Evolutionary conservation across 176 grass and related monocot species (phyloP).

Genomic region (Eleusine coracana): DNA sequence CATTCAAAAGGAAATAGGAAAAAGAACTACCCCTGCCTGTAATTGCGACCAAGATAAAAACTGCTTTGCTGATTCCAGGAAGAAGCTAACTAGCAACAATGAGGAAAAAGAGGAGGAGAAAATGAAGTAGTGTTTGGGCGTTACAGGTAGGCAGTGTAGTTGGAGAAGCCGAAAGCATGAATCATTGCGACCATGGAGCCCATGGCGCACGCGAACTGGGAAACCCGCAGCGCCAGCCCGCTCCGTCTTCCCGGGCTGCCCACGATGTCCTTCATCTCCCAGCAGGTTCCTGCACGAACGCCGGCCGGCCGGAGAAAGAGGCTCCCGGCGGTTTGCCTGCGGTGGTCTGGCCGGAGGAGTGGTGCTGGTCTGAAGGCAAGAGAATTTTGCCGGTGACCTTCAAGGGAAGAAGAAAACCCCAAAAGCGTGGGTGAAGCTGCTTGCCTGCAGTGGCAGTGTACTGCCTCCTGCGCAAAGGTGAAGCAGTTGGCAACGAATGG

Average conservation of each 20-base stretch:
- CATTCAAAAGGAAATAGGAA: no score
- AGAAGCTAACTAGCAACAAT: not conserved
- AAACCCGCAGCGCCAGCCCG: slow-evolving; percentile 54
- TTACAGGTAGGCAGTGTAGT: slow-evolving; percentile 60
- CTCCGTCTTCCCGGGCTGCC: slow-evolving; percentile 67
- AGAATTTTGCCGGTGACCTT: not conserved
- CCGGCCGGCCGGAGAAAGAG: not conserved
- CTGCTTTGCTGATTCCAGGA: not conserved
- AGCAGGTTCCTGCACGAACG: not conserved
- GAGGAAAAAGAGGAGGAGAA: not conserved
- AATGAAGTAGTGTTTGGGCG: not conserved
- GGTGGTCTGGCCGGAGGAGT: not conserved
- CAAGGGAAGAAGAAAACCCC: slow-evolving; percentile 3
- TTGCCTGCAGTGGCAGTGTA: slow-evolving; percentile 11
- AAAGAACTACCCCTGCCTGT: not conserved
- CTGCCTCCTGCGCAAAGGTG: not conserved
- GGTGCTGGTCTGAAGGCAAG: no score
- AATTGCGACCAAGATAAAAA: not conserved
- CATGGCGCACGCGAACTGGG: slow-evolving; percentile 49
- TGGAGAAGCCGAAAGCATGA: slow-evolving; percentile 45
- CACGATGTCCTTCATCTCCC: slow-evolving; percentile 53
- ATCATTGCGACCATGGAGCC: slow-evolving; percentile 48
- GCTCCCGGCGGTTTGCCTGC: no score
- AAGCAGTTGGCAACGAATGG: not conserved
- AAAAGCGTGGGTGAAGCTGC: not conserved